phyloP scores from a whole-genome alignment of 192 early-diverging fungal genomes.

The Funneliformis mosseae region DNA sequence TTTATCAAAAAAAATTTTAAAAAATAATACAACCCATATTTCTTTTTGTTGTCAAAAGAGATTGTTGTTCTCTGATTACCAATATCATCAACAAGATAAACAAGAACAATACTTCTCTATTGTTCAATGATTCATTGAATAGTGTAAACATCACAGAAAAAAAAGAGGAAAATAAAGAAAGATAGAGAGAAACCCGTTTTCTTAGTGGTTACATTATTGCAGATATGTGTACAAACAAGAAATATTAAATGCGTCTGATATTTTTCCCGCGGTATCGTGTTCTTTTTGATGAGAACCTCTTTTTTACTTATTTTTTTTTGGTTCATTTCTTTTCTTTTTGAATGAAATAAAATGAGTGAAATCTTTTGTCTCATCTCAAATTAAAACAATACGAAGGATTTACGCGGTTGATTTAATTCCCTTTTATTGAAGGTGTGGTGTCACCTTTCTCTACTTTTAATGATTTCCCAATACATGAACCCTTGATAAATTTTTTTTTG shows the following conservation, averaged over 20 bases:
- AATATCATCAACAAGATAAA: neutral
- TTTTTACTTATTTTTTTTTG: neutral
- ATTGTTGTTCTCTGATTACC: no score
- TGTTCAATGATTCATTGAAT: constrained; percentile 14
- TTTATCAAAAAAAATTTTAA: neutral
- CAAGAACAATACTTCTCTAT: neutral
- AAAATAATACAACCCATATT: neutral
- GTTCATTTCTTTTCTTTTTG: neutral
- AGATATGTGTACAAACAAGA: constrained; percentile 22
- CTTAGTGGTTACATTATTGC: constrained; percentile 20
- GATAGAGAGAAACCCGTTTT: neutral
- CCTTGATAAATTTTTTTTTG: no score
- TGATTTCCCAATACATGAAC: neutral
- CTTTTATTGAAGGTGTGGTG: neutral
- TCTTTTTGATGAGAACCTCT: neutral
- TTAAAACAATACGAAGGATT: neutral
- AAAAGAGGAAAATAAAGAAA: neutral
- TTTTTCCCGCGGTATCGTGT: neutral
- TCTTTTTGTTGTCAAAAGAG: no score
- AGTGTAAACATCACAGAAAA: neutral
- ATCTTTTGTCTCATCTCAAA: neutral
- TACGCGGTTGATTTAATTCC: neutral
- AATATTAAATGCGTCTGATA: neutral
- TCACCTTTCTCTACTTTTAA: neutral
- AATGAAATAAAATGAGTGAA: neutral